Evolutionary conservation across 805 yeast species (phyloP).

Genomic region (Pichia nakasei): DNA sequence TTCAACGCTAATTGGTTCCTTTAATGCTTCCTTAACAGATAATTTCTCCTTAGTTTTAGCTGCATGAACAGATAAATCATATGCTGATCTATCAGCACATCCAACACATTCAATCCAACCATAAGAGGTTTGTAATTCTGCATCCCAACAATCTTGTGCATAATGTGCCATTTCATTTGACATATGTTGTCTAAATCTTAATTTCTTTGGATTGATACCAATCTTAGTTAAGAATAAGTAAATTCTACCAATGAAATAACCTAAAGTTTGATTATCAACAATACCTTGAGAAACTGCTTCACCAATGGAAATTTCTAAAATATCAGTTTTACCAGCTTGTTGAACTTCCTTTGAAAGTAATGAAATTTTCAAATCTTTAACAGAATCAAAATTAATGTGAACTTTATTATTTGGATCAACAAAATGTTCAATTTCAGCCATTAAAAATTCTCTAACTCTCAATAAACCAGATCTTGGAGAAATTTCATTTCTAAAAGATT

Average conservation of each 20-base stretch:
- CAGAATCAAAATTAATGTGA: slow-evolving; percentile 73
- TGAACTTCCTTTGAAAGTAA: slow-evolving; percentile 86
- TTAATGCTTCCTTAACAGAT: slow-evolving; percentile 85
- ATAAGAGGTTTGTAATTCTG: slow-evolving; percentile 87
- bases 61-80: slow-evolving; percentile 90
- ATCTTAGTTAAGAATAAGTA: slow-evolving; percentile 74
- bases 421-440: slow-evolving; percentile 99
- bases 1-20: slow-evolving; percentile 77
- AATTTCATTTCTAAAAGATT: slow-evolving; percentile 97
- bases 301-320: slow-evolving; percentile 62
- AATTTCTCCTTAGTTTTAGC: slow-evolving; percentile 92
- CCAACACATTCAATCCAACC: slow-evolving; percentile 99
- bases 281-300: slow-evolving; percentile 83
- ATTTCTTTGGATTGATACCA: slow-evolving; percentile 76
- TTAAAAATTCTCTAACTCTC: slow-evolving; percentile 96
- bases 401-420: slow-evolving; percentile 88
- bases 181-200: slow-evolving; percentile 98
- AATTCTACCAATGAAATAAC: slow-evolving; percentile 93
- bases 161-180: slow-evolving; percentile 99
- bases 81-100: slow-evolving; percentile 98
- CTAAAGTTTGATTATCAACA: slow-evolving; percentile 95
- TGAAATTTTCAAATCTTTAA: slow-evolving; percentile 60
- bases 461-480: slow-evolving; percentile 96
- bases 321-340: slow-evolving; percentile 70
- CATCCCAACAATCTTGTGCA: slow-evolving; percentile 99